Evolutionary conservation across 2,329 filamentous ascomycete species (phyloP).

Genomic region (Xenosphaeropsis pyriputrescens): DNA sequence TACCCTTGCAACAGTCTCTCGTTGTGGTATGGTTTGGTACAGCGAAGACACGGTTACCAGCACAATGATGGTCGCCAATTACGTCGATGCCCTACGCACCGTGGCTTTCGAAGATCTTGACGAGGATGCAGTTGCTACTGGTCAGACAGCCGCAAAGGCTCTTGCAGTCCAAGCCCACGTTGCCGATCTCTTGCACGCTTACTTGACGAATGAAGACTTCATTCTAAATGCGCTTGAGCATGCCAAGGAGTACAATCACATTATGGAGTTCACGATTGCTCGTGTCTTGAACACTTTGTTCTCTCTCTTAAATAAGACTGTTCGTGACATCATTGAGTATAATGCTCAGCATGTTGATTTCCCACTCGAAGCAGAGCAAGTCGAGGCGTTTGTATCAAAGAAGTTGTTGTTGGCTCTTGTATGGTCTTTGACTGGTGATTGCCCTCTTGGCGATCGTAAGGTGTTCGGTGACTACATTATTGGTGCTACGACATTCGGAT

Average conservation of each 20-base stretch:
- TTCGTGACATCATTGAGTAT: slow-evolving; percentile 87
- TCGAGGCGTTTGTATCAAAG: slow-evolving; percentile 82
- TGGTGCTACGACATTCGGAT: slow-evolving; percentile 71
- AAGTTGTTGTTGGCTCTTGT: slow-evolving; percentile 86
- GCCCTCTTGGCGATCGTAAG: slow-evolving; percentile 76
- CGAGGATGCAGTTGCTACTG: slow-evolving; percentile 70
- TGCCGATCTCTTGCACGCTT: slow-evolving; percentile 62
- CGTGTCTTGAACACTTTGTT: slow-evolving; percentile 88
- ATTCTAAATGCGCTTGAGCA: slow-evolving; percentile 63
- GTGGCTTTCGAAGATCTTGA: slow-evolving; percentile 90
- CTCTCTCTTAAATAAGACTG: slow-evolving; percentile 87
- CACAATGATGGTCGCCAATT: slow-evolving; percentile 84
- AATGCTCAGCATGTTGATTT: slow-evolving; percentile 92
- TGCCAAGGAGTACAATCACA: slow-evolving; percentile 72
- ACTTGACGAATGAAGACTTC: slow-evolving; percentile 68
- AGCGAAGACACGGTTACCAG: slow-evolving; percentile 94
- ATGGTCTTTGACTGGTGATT: slow-evolving; percentile 94
- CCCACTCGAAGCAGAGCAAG: slow-evolving; percentile 75
- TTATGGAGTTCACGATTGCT: slow-evolving; percentile 94
- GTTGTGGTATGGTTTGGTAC: slow-evolving; percentile 99
- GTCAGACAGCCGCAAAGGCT: slow-evolving; percentile 63
- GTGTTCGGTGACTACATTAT: slow-evolving; percentile 75
- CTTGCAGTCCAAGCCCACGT: slow-evolving; percentile 66
- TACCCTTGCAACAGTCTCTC: slow-evolving; percentile 95
- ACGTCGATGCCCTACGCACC: slow-evolving; percentile 69